Conservation (phyloP, 164 flowering plant species). For the Hamamelis virginiana region DNA sequence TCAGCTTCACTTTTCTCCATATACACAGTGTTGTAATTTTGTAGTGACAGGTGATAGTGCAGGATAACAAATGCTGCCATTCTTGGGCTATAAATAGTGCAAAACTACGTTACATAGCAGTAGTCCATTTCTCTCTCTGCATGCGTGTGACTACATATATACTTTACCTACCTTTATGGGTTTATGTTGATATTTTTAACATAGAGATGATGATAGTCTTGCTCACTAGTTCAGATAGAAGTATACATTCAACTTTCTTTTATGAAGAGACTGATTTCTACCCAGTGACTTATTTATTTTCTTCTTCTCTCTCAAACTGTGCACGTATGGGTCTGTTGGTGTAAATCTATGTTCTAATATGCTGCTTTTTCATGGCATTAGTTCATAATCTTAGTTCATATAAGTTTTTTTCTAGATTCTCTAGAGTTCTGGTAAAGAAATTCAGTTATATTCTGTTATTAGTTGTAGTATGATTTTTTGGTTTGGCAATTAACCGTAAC, state of each 20-base stretch:
- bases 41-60: constrained; percentile 16
- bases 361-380: no score
- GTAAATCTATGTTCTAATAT: no score
- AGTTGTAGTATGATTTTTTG: no score
- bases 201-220: neutral
- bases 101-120: neutral
- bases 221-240: neutral
- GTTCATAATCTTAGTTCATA: no score
- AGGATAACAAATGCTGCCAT: constrained; percentile 5
- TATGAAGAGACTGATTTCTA: neutral
- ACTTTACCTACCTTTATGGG: neutral
- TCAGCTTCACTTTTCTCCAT: constrained; percentile 1
- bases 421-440: no score
- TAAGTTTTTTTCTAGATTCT: no score
- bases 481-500: no score
- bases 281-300: neutral
- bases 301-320: no score
- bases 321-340: no score
- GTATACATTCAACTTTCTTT: neutral
- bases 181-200: neutral
- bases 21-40: constrained; percentile 11
- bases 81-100: neutral
- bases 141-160: neutral
- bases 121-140: neutral
- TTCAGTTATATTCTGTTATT: no score